Percentiles rank a stretch among this genome's conserved stretches.
Evolutionary conservation across 352 stramenopile genomes (phyloP).

Genomic region (Pythium biforme): DNA sequence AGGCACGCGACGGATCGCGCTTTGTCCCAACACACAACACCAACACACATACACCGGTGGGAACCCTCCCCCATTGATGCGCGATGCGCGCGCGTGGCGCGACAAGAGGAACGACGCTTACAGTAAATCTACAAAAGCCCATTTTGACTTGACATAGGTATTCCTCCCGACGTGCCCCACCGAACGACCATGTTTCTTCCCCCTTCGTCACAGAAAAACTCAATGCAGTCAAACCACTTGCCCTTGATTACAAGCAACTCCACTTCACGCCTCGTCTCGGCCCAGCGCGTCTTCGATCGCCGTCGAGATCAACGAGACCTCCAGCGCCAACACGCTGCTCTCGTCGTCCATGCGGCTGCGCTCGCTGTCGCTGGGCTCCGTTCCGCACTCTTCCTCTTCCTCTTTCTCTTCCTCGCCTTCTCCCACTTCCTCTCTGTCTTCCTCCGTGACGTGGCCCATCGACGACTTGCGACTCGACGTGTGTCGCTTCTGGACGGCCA

Average conservation of each 20-base stretch:
- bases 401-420: too few relatives aligned
- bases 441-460: background rate
- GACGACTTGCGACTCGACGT: background rate
- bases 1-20: background rate
- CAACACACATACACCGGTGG: background rate
- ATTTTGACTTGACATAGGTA: background rate
- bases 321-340: background rate
- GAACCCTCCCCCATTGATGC: background rate
- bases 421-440: conserved; percentile 9
- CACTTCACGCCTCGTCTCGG: background rate
- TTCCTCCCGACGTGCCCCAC: too few relatives aligned
- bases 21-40: background rate
- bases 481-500: background rate
- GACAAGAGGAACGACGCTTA: background rate
- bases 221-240: too few relatives aligned
- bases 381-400: conserved; percentile 3
- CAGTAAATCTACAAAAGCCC: background rate
- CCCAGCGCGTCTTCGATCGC: conserved; percentile 6
- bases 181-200: too few relatives aligned
- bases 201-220: too few relatives aligned
- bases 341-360: background rate
- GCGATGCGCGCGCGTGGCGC: background rate
- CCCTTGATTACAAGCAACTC: background rate
- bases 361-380: conserved; percentile 2
- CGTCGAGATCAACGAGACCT: conserved; percentile 12